phyloP scores from a whole-genome alignment of 108 stramenopile species.

The Pseudonitzschia multistriata region DNA sequence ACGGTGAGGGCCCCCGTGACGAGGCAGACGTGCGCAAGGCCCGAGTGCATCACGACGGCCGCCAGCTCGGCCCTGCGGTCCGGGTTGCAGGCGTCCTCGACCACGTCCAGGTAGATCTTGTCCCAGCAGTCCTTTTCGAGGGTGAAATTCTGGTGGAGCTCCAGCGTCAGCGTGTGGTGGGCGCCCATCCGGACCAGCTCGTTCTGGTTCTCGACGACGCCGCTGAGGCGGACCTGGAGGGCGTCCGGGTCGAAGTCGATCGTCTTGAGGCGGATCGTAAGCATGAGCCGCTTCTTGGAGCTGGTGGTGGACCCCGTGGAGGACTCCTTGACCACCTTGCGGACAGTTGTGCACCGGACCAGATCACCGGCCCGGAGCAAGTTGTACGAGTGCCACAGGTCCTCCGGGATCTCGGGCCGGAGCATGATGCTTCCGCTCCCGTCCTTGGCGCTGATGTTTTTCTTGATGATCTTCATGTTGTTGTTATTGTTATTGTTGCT shows the following conservation, averaged over 20 bases:
- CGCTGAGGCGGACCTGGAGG: conserved; percentile 83
- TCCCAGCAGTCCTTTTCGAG: conserved; percentile 96
- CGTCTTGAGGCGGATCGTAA: conserved; percentile 89
- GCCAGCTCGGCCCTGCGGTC: conserved; percentile 92
- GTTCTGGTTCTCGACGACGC: conserved; percentile 73
- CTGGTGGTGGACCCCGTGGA: conserved; percentile 88
- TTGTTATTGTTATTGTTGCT: not conserved
- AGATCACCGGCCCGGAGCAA: conserved; percentile 81
- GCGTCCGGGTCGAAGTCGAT: conserved; percentile 91
- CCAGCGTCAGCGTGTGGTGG: conserved; percentile 93
- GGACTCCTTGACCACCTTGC: conserved; percentile 93
- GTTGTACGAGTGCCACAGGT: conserved; percentile 98
- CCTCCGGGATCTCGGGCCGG: conserved; percentile 91
- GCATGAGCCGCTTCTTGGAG: conserved; percentile 80
- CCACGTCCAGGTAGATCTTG: conserved; percentile 84
- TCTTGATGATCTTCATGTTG: conserved; percentile 74
- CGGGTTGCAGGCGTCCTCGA: conserved; percentile 89
- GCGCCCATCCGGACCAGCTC: conserved; percentile 91
- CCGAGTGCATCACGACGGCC: conserved; percentile 88
- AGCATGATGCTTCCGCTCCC: conserved; percentile 81
- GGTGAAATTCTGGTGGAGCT: conserved; percentile 82
- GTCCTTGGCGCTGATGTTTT: conserved; percentile 83
- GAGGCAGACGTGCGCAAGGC: conserved; percentile 93
- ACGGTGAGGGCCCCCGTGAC: conserved; percentile 90
- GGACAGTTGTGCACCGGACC: conserved; percentile 89